Evolutionary conservation across 2,329 filamentous ascomycete genomes (phyloP), one percentile per base, ranked within the genome.

Genomic region (Sarocladium brachiariae): DNA sequence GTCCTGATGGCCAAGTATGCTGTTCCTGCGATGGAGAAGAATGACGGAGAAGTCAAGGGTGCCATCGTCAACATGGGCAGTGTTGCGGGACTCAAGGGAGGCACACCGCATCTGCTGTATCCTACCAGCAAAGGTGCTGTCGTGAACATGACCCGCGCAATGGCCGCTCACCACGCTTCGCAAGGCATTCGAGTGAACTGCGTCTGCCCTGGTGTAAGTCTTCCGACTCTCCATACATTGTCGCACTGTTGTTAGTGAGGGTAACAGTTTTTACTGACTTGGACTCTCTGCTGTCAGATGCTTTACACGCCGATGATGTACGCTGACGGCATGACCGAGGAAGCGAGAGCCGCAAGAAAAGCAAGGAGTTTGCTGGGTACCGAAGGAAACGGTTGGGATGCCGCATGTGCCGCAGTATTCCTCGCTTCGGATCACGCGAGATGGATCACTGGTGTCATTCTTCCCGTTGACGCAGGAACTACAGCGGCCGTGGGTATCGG

Each of bases 61-160:
- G 69, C 63, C 31, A 76, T 80, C 53, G 66, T 81, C 55, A 83
- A 83, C 58, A 78, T 83, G 68, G 74, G 74, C 7, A 75, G 69
- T 50, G 78, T 83, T 2, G 77, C 78, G 0, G 77, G 77, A 5
- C 41, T 69, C 31, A 59, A 59, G 19, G 69, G 69, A 3, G 69
- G 69, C 2, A 69, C 63, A 37, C 66, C 67, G 2, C 60, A 64
- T 51, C 53, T 71, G 4, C 53, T 71, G 6, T 71, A 72, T 50
- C 69, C 68, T 14, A 70, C 68, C 5, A 66, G 60, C 52, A 70
- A 71, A 51, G 68, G 68, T 3, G 68, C 68, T 1, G 63, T 73
- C n/a, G 61, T 72, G 6, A 67, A 72, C 23, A 72, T 74, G 70
- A 73, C 70, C 2, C 56, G 69, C 2, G 69, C 70, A 2, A 73